Percentiles rank a stretch among this genome's conserved stretches.
Conservation (phyloP, 2,329 filamentous ascomycete species). For the Fusarium albidum region DNA sequence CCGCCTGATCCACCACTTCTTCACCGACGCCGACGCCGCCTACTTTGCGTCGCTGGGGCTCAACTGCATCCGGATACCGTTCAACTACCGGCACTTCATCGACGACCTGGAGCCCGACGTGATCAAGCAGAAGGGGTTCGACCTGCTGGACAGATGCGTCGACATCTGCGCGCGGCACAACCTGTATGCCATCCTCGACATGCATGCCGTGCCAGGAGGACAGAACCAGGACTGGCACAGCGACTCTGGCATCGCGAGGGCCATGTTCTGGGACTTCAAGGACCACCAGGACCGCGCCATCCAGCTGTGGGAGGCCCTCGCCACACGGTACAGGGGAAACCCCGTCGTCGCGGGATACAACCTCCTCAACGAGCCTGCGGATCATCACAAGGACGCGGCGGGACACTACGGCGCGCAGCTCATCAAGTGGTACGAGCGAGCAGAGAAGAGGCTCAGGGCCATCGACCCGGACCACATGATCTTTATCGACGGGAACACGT, state of each 20-base stretch:
- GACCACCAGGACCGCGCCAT: conserved; percentile 56
- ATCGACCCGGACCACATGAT: conserved; percentile 58
- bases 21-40: conserved; percentile 64
- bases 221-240: conserved; percentile 60
- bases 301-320: conserved; percentile 53
- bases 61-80: conserved; percentile 67
- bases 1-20: conserved; percentile 64
- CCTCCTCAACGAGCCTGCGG: conserved; percentile 45
- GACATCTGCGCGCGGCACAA: conserved; percentile 53
- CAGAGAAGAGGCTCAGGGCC: conserved; percentile 49
- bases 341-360: conserved; percentile 53
- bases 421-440: conserved; percentile 50
- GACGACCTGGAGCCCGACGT: conserved; percentile 60
- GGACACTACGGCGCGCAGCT: conserved; percentile 42
- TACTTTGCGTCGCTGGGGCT: conserved; percentile 64
- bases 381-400: conserved; percentile 37
- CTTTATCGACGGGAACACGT: conserved; percentile 62
- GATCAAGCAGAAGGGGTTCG: conserved; percentile 57
- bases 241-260: conserved; percentile 47
- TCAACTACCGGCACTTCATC: conserved; percentile 67
- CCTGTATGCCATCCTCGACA: conserved; percentile 55
- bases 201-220: conserved; percentile 55
- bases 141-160: conserved; percentile 57
- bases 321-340: conserved; percentile 52
- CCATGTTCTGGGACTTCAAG: conserved; percentile 57